phyloP scores from a whole-genome alignment of 73 alveolate genomes.

The Uronychia binucleata region DNA sequence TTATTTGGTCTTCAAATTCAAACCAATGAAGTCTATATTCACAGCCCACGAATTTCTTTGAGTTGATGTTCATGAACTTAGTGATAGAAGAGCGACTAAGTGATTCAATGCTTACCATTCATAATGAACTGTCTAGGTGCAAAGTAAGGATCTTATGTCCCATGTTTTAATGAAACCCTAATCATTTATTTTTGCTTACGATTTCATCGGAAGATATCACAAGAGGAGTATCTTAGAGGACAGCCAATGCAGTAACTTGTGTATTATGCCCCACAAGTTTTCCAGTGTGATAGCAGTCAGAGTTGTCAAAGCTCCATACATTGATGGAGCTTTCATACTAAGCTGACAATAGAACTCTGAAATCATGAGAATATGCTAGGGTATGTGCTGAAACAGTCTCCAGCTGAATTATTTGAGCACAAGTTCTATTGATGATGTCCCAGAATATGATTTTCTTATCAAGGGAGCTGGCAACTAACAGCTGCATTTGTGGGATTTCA shows the following conservation, averaged over 20 bases:
- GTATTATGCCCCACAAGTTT: constrained; percentile 51
- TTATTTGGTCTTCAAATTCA: constrained; percentile 54
- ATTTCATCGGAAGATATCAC: constrained; percentile 47
- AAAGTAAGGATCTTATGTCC: constrained; percentile 35
- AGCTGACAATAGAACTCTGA: constrained; percentile 43
- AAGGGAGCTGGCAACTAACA: constrained; percentile 37
- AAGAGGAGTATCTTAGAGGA: constrained; percentile 47
- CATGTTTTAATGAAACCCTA: constrained; percentile 53
- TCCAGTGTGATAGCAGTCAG: constrained; percentile 44
- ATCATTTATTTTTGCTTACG: too few species aligned
- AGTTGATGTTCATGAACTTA: constrained; percentile 31
- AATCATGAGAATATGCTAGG: constrained; percentile 52
- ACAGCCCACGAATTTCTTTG: constrained; percentile 30
- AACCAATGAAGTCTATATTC: constrained; percentile 49
- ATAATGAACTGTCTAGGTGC: constrained; percentile 24
- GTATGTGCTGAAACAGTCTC: constrained; percentile 55
- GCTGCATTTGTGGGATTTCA: constrained; percentile 50
- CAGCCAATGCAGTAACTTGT: constrained; percentile 18
- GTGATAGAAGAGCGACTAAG: constrained; percentile 24
- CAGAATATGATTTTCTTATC: constrained; percentile 48
- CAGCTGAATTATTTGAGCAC: constrained; percentile 20
- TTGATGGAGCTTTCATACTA: constrained; percentile 35
- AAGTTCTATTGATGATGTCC: constrained; percentile 26
- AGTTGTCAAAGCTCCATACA: constrained; percentile 47
- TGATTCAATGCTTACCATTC: background rate